Evolutionary conservation across 306 rosid species (phyloP), one percentile per base, ranked within the genome.

Genomic region (Medicago ruthenica): DNA sequence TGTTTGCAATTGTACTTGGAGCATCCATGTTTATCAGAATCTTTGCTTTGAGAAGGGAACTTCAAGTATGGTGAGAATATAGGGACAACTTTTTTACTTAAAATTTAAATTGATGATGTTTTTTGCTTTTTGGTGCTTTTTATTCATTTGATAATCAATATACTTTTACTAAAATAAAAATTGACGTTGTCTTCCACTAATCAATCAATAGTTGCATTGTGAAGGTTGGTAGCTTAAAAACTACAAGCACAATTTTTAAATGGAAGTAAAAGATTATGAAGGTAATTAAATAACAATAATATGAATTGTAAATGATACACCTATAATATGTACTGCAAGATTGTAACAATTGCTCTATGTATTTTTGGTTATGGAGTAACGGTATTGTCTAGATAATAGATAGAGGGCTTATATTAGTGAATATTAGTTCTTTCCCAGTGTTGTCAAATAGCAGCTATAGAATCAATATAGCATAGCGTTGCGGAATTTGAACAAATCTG

Each of bases 1-100:
- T 82, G 79, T 81, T 79, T 92, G 83, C 99, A 92, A 83, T 86
- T 92, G 79, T 90, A 92, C 83, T 63, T 95, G 75, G 97, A 95
- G 77, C 99, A 95, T 79, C 97, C 96, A 64, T 61, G 82, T 83
- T 78, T 77, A 53, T 83, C 88, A 27, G 93, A 90, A 85, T 80
- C 87, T n/a, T 64, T 73, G 80, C 61, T 78, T 61, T 87, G 79
- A 85, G 60, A 76, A 59, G 55, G 53, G 69, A 81, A 39, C 73
- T 78, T 60, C 16, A 53, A 58, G 39, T 62, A 36, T 70, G 67
- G 70, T 67, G 65, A 72, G 78, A 58, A 66, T 55, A 44, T 75
- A 39, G 24, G 63, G 54, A 15, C 20, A 8, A 7, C 7, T 21
- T 7, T 73, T 73, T 67, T 27, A 40, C 8, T 14, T 54, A 37